Conservation (phyloP, 352 stramenopile genomes). For the Pythium aristosporum region DNA sequence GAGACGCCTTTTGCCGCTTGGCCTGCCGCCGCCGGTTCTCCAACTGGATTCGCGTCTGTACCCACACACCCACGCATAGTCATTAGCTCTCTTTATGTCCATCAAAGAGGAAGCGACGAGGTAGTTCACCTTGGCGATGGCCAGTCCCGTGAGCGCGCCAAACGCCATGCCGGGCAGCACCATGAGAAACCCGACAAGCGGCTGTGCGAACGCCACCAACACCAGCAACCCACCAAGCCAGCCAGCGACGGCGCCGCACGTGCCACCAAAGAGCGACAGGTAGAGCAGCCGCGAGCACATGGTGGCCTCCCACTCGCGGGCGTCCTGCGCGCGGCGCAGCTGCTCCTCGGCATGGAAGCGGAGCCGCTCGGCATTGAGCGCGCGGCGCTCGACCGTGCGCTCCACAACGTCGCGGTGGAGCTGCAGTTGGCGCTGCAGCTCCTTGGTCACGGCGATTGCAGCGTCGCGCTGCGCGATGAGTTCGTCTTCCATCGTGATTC, state of each 20-base stretch:
- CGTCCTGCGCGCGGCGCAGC: conserved; percentile 38
- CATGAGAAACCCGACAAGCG: conserved; percentile 63
- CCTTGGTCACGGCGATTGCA: conserved; percentile 71
- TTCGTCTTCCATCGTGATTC: conserved; percentile 60
- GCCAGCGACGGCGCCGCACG: conserved; percentile 47
- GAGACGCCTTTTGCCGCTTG: conserved; percentile 33
- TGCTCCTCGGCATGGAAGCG: conserved; percentile 65
- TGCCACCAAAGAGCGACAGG: conserved; percentile 51
- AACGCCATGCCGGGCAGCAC: conserved; percentile 61
- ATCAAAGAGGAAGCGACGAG: background rate
- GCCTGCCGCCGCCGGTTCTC: conserved; percentile 45
- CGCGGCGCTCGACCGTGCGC: conserved; percentile 59
- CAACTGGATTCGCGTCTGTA: conserved; percentile 51
- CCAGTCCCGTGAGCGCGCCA: conserved; percentile 44
- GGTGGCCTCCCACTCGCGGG: conserved; percentile 50
- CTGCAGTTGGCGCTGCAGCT: conserved; percentile 68
- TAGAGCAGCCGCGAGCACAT: conserved; percentile 50
- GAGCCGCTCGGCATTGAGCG: conserved; percentile 65
- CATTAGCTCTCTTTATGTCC: background rate
- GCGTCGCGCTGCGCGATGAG: conserved; percentile 71
- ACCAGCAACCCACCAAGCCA: conserved; percentile 51
- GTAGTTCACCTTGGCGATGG: conserved; percentile 47
- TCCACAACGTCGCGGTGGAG: conserved; percentile 47
- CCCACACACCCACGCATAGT: background rate
- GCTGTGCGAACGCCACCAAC: conserved; percentile 48